Conservation (phyloP, 768 basidiomycete genomes). For the Rhizopogon rudus region DNA sequence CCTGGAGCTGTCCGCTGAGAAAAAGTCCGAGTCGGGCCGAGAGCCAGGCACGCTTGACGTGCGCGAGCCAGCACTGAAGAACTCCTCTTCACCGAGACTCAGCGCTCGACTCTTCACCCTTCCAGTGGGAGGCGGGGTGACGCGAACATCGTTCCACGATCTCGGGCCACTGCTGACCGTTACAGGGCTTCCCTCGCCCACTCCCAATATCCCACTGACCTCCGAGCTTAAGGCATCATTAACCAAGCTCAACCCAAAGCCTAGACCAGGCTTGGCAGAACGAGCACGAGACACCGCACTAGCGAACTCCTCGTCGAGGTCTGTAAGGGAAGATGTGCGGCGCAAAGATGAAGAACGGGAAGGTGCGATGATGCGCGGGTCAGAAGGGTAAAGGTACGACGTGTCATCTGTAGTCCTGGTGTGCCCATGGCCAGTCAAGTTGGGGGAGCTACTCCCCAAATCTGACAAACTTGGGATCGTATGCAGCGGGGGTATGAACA, state of each 20-base stretch:
- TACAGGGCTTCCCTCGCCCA: slow-evolving; percentile 59
- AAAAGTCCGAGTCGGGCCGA: slow-evolving; percentile 26
- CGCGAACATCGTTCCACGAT: slow-evolving; percentile 36
- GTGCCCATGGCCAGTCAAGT: slow-evolving; percentile 23
- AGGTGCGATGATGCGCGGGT: slow-evolving; percentile 67
- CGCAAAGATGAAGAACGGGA: slow-evolving; percentile 54
- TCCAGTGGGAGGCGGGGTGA: slow-evolving; percentile 42
- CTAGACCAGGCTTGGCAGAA: slow-evolving; percentile 35
- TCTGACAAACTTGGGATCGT: slow-evolving; percentile 70
- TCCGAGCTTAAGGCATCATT: background rate
- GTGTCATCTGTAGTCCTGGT: slow-evolving; percentile 71
- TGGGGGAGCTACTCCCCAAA: slow-evolving; percentile 20
- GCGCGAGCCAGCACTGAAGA: slow-evolving; percentile 38
- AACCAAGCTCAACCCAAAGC: slow-evolving; percentile 39
- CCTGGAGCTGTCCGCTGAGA: slow-evolving; percentile 29
- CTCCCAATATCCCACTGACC: slow-evolving; percentile 36
- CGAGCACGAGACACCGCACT: slow-evolving; percentile 38
- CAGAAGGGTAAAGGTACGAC: slow-evolving; percentile 67
- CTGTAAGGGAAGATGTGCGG: slow-evolving; percentile 71
- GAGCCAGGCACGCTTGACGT: slow-evolving; percentile 27
- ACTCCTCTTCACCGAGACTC: slow-evolving; percentile 39
- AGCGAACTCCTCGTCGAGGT: slow-evolving; percentile 60
- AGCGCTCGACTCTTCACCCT: slow-evolving; percentile 23
- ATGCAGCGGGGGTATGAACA: slow-evolving; percentile 73
- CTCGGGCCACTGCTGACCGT: slow-evolving; percentile 64